These are phyloP conservation scores for Aspergillus intermedius DNA, from an alignment of 2,329 filamentous ascomycete genomes.

Conservation along the genomic window DNA sequence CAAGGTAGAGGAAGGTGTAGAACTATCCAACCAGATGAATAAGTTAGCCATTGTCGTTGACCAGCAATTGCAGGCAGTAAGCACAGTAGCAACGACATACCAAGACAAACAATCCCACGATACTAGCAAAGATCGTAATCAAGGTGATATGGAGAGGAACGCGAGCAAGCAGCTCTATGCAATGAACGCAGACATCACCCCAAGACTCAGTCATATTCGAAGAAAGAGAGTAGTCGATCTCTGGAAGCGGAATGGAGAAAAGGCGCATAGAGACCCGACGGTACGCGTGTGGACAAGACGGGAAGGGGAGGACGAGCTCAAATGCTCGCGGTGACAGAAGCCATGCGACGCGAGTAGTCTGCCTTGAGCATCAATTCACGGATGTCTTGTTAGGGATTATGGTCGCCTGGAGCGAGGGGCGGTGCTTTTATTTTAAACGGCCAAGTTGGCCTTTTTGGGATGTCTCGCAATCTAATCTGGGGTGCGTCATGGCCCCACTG, in stretches of 20 bases:
- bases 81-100: slow-evolving; percentile 19
- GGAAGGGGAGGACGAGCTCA: slow-evolving; percentile 8
- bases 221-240: slow-evolving; percentile 3
- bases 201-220: slow-evolving; percentile 23
- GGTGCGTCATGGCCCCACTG: neutral
- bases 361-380: neutral
- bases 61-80: slow-evolving; percentile 1
- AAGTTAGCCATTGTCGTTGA: neutral
- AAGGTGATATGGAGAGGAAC: slow-evolving; percentile 26
- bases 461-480: neutral
- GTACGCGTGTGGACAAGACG: neutral
- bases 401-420: neutral
- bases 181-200: slow-evolving; percentile 26
- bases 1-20: slow-evolving; percentile 62
- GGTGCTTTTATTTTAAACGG: neutral
- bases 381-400: no score
- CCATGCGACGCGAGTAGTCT: slow-evolving; percentile 14
- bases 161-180: slow-evolving; percentile 21
- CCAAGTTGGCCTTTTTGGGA: neutral
- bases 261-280: neutral
- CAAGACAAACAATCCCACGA: slow-evolving; percentile 26
- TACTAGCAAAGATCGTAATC: slow-evolving; percentile 21
- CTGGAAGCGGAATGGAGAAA: slow-evolving; percentile 6
- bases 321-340: slow-evolving; percentile 14
- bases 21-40: slow-evolving; percentile 38